phyloP scores from a whole-genome alignment of 176 grass and related monocot genomes.

The Chrysopogon serrulatus region DNA sequence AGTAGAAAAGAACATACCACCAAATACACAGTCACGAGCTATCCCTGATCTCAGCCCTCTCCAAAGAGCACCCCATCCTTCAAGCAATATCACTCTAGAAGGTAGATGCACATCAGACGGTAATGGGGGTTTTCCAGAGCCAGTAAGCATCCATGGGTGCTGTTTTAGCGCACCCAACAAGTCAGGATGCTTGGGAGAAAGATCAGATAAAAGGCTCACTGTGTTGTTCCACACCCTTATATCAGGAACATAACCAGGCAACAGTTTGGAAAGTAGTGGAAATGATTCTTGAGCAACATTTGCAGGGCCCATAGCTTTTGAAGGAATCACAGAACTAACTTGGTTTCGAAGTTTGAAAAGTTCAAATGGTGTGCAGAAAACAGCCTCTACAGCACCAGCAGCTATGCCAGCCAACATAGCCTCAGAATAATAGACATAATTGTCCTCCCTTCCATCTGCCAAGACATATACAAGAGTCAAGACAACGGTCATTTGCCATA shows the following conservation, averaged over 20 bases:
- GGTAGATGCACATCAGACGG: constrained; percentile 77
- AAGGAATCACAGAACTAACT: constrained; percentile 56
- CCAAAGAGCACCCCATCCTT: constrained; percentile 93
- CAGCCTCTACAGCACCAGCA: constrained; percentile 61
- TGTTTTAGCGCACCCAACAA: constrained; percentile 71
- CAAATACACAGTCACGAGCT: constrained; percentile 75
- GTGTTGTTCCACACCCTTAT: constrained; percentile 58
- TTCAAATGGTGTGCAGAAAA: constrained; percentile 83
- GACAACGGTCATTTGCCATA: background rate
- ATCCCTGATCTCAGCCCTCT: constrained; percentile 78
- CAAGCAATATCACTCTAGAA: constrained; percentile 62
- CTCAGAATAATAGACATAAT: constrained; percentile 78
- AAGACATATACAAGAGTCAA: constrained; percentile 26
- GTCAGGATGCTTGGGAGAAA: constrained; percentile 61
- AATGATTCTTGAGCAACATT: constrained; percentile 34
- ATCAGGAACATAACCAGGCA: constrained; percentile 70
- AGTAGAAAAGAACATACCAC: constrained; percentile 87
- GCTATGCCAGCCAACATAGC: constrained; percentile 79
- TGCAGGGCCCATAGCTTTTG: constrained; percentile 27
- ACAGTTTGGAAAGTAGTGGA: constrained; percentile 61
- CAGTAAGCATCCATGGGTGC: constrained; percentile 91
- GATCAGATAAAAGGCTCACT: constrained; percentile 65
- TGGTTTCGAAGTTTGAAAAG: constrained; percentile 77
- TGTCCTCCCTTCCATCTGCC: constrained; percentile 84
- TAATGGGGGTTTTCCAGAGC: constrained; percentile 73